These are phyloP conservation scores for Coniophora puteana DNA, from an alignment of 1,284 basidiomycete species.

Conservation along the genomic window DNA sequence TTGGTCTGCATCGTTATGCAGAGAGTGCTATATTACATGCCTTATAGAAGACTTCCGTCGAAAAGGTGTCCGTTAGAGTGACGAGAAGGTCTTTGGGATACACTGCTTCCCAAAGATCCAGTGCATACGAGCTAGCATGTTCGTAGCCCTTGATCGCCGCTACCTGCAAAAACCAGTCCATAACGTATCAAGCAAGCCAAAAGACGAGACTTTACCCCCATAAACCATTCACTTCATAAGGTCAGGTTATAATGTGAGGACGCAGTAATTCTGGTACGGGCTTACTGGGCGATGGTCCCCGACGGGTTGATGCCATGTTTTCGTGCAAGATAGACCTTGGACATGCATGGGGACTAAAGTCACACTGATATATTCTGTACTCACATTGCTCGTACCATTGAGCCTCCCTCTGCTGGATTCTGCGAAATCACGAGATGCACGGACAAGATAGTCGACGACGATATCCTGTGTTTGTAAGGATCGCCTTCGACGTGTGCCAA, in stretches of 20 bases:
- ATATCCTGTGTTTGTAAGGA: conserved; percentile 80
- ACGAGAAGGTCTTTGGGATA: conserved; percentile 63
- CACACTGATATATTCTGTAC: too few species aligned
- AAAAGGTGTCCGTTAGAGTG: conserved; percentile 92
- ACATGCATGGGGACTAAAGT: too few species aligned
- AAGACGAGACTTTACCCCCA: conserved; percentile 62
- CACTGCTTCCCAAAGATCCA: conserved; percentile 82
- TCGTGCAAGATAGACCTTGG: conserved; percentile 75
- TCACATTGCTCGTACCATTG: conserved; percentile 86
- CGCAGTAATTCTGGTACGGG: conserved; percentile 14
- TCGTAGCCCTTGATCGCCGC: conserved; percentile 83
- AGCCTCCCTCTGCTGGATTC: conserved; percentile 56
- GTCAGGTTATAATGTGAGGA: conserved; percentile 6
- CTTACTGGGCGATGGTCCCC: conserved; percentile 89
- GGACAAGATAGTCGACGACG: conserved; percentile 69
- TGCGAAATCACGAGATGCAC: conserved; percentile 53
- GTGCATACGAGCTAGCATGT: conserved; percentile 65
- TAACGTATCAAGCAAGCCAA: background rate
- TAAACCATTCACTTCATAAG: conserved; percentile 82
- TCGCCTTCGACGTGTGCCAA: conserved; percentile 87
- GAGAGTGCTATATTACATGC: conserved; percentile 28
- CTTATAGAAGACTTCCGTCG: conserved; percentile 79
- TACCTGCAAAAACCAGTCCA: conserved; percentile 40
- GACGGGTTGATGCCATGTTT: conserved; percentile 68
- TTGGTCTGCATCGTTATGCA: background rate